phyloP scores from a whole-genome alignment of 2,329 filamentous ascomycete genomes.

The Ophiostoma sp. region DNA sequence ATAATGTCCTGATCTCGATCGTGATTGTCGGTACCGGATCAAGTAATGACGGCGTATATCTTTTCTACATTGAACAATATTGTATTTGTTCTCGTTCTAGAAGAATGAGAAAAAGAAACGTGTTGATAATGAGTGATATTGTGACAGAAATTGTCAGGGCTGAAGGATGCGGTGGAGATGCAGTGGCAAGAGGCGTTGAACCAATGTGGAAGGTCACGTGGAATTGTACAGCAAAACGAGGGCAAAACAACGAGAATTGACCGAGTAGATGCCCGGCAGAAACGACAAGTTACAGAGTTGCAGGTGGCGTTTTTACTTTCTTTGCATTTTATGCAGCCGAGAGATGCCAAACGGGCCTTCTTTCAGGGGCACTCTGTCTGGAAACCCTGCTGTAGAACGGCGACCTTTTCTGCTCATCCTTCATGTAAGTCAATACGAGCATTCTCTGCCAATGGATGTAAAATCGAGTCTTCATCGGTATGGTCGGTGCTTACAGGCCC shows the following conservation, averaged over 20 bases:
- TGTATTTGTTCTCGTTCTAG: not conserved
- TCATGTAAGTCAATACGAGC: not conserved
- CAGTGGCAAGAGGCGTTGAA: not conserved
- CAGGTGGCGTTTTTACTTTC: not conserved
- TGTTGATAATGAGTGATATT: not conserved
- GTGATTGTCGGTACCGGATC: not conserved
- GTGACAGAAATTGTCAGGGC: not conserved
- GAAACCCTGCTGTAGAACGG: not conserved
- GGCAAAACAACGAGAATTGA: not conserved
- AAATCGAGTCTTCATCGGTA: not conserved
- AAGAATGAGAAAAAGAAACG: not conserved
- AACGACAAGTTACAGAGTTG: not conserved
- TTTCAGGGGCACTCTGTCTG: not conserved
- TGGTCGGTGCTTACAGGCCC: not conserved
- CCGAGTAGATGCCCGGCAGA: not conserved
- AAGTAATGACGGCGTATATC: not conserved
- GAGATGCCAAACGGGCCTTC: not conserved
- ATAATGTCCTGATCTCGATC: not conserved
- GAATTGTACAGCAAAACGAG: not conserved
- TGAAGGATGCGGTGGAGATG: not conserved
- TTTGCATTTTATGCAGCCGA: not conserved
- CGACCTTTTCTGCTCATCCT: not conserved
- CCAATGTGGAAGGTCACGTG: constrained; percentile 1
- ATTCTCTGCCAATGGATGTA: not conserved
- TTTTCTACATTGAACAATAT: not conserved